Evolutionary conservation across 345 rosid genomes (phyloP).

Genomic region (Populus davidiana): DNA sequence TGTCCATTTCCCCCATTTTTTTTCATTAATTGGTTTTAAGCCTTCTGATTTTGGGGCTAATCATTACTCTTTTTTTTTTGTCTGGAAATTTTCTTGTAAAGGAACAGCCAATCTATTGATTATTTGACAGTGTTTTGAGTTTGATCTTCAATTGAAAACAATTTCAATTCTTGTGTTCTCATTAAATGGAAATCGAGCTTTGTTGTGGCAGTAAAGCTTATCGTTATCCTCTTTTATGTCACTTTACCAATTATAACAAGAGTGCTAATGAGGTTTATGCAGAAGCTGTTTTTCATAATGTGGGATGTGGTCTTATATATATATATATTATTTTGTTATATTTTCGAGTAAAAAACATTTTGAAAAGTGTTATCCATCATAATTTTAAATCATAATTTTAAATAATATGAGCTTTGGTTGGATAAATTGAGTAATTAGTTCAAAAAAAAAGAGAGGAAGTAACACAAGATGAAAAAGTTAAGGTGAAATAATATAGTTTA

Average conservation of each 20-base stretch:
- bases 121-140: conserved; percentile 38
- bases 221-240: not conserved
- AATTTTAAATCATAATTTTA: too few relatives aligned
- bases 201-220: not conserved
- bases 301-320: too few relatives aligned
- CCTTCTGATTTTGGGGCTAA: conserved; percentile 43
- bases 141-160: conserved; percentile 16
- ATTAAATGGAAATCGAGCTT: not conserved
- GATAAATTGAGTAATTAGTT: too few relatives aligned
- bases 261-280: not conserved
- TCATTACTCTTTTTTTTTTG: conserved; percentile 24
- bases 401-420: too few relatives aligned
- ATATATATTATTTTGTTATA: too few relatives aligned
- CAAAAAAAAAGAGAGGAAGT: too few relatives aligned
- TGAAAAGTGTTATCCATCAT: too few relatives aligned
- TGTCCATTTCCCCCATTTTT: conserved; percentile 21
- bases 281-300: not conserved
- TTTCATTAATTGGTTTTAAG: conserved; percentile 39
- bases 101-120: conserved; percentile 42
- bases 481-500: accelerated
- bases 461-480: too few relatives aligned
- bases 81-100: conserved; percentile 42
- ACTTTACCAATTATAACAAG: not conserved
- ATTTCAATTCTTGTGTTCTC: conserved; percentile 13
- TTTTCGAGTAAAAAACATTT: too few relatives aligned